Evolutionary conservation across 441 rosid genomes (phyloP).

Genomic region (Theobroma grandiflorum): DNA sequence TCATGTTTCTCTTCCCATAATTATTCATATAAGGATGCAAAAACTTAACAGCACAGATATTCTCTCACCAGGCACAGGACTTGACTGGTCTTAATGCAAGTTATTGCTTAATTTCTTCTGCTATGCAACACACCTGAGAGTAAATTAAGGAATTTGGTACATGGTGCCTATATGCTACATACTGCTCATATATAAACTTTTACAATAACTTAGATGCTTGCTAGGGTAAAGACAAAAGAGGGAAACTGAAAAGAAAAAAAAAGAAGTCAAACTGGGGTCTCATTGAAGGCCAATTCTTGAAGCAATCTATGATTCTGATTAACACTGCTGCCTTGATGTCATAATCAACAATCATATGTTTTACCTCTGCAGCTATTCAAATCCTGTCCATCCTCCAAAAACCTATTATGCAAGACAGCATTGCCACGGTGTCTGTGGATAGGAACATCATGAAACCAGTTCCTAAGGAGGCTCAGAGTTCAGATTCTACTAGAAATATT

Average conservation of each 20-base stretch:
- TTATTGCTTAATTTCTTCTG: not conserved
- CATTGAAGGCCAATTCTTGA: not conserved
- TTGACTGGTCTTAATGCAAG: not conserved
- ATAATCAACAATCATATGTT: slow-evolving; percentile 23
- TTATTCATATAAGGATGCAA: not conserved
- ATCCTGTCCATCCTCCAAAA: slow-evolving; percentile 74
- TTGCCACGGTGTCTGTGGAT: slow-evolving; percentile 30
- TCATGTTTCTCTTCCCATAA: not conserved
- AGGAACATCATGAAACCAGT: slow-evolving; percentile 22
- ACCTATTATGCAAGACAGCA: slow-evolving; percentile 43
- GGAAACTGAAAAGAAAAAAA: not conserved
- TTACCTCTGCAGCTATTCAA: slow-evolving; percentile 56
- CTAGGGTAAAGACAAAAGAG: not conserved
- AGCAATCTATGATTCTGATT: not conserved
- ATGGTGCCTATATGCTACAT: not conserved
- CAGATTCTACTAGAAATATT: slow-evolving; percentile 22
- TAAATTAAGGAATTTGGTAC: not conserved
- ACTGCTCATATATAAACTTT: slow-evolving; percentile 1
- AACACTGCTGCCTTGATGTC: slow-evolving; percentile 18
- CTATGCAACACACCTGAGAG: not conserved
- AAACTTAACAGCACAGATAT: not conserved
- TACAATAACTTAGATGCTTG: not conserved
- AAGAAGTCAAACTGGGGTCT: not conserved
- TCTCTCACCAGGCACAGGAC: not conserved
- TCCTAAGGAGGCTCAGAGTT: slow-evolving; percentile 38